Evolutionary conservation across 2,329 filamentous ascomycete species (phyloP), one percentile per base, ranked within the genome.

Genomic region (Furcasterigmium furcatum): DNA sequence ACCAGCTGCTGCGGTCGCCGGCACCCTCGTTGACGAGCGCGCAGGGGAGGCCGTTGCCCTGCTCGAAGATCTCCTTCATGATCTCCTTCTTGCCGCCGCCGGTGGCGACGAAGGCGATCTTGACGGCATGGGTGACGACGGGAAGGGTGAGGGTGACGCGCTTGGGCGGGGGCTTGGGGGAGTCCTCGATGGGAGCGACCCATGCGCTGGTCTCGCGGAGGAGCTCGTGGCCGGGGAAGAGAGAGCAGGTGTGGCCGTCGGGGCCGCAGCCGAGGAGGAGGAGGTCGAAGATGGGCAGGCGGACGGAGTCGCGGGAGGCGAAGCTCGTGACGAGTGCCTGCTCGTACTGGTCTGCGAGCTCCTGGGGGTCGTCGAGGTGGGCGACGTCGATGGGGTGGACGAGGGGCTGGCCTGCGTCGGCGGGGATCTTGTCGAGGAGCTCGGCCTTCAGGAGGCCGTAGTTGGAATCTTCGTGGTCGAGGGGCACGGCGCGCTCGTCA

Each of bases 231-330:
- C 86, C 87, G 5, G 94, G 94, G 76, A 99, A 99, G 43, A 99
- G 76, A 58, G 87, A 94, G 83, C 94, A 97, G 27, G 94, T 97
- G 73, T 99, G 94, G 43, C 94, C 94, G 66, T 97, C 94, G 13
- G 94, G 92, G 0, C 94, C 94, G 64, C 89, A 95, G 58, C 94
- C 94, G 35, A 99, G 83, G 35, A 99, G 81, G 45, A 99, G 77
- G 44, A 99, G 80, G 65, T 99, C 94, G 66, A 97, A 99, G 61
- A 96, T 87, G 56, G 94, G 94, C 38, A 96, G 76, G 68, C 90
- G 91, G 64, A 99, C 92, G 52, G 88, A 94, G 71, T 99, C 94
- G 63, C 92, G 87, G 53, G 85, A 86, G 14, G 94, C 94, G 61
- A 99, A 99, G 55, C 84, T 85, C 51, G 73, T 77, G 58, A 96